Evolutionary conservation across 2,329 filamentous ascomycete species (phyloP).

Genomic region (Sporothrix globosa): DNA sequence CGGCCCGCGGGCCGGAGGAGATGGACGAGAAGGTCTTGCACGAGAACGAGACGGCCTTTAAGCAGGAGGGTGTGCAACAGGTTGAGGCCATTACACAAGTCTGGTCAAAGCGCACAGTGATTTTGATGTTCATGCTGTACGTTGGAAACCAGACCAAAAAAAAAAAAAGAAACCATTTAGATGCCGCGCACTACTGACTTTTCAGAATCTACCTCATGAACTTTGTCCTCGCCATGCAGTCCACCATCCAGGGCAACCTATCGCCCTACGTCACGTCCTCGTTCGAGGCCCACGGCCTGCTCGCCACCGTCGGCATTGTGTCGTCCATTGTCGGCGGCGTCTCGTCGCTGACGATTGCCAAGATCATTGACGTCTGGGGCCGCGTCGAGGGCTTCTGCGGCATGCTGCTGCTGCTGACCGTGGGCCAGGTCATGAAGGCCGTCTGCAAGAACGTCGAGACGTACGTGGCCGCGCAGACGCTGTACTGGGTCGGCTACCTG

Average conservation of each 20-base stretch:
- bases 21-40: too few species aligned
- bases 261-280: conserved; percentile 55
- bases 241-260: conserved; percentile 47
- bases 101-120: too few species aligned
- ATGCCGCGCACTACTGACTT: too few species aligned
- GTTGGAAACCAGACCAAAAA: too few species aligned
- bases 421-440: conserved; percentile 68
- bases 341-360: conserved; percentile 65
- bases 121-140: too few species aligned
- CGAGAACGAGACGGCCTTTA: too few species aligned
- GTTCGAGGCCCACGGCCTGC: conserved; percentile 57
- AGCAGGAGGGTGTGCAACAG: too few species aligned
- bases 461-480: conserved; percentile 67
- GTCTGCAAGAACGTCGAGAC: conserved; percentile 61
- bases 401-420: conserved; percentile 54
- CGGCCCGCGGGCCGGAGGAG: too few species aligned
- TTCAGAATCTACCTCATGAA: too few species aligned
- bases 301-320: conserved; percentile 57
- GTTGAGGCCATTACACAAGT: too few species aligned
- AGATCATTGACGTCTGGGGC: conserved; percentile 68
- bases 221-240: too few species aligned
- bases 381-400: conserved; percentile 64
- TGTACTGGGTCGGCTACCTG: conserved; percentile 63
- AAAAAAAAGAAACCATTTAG: too few species aligned
- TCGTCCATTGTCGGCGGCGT: conserved; percentile 60